Evolutionary conservation across 1,139 yeast species (phyloP), one percentile per base, ranked within the genome.

Genomic region (Arxiozyma slooffiae): DNA sequence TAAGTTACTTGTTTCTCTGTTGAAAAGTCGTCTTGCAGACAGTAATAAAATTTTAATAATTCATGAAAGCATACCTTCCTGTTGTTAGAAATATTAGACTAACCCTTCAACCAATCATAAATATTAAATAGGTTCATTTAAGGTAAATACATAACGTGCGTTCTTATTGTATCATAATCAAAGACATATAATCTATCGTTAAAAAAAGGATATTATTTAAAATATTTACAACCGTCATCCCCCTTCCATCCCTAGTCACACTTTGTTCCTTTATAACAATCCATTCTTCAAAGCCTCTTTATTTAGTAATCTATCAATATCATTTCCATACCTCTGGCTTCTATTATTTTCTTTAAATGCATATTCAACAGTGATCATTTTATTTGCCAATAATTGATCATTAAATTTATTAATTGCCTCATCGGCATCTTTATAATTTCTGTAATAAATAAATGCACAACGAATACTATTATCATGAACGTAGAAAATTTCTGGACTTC

Each of bases 291-390:
- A 66, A 1, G 94, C 95, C 61, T 80, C 83, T 47, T 74, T 77
- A 18, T 94, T 92, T 53, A 90, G 71, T 48, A 77, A 57, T 58
- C 97, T 73, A 61, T 90, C 97, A 0, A 80, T 80, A 30, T 75
- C 75, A 59, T 84, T 94, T n/a, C 97, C 97, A 60, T 88, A 95
- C 46, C 78, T 75, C 11, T 68, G 71, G 47, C 73, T 74, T 50
- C 75, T 78, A 48, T 74, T 73, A 18, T 77, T 74, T 57, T 78
- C 81, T 66, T 86, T 87, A 61, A 74, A 80, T 0, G 96, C 95
- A 64, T 88, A 90, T 30, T 78, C 77, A 2, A 90, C 72, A 3
- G 70, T 66, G 2, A 87, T 71, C 41, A 77, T 77, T 50, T 76
- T 75, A 64, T 87, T 87, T 81, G 86, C 79, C 18, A 92, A 69